These are phyloP conservation scores for Vaccinium corymbosum DNA, from an alignment of 148 eudicot species.

Conservation along the genomic window DNA sequence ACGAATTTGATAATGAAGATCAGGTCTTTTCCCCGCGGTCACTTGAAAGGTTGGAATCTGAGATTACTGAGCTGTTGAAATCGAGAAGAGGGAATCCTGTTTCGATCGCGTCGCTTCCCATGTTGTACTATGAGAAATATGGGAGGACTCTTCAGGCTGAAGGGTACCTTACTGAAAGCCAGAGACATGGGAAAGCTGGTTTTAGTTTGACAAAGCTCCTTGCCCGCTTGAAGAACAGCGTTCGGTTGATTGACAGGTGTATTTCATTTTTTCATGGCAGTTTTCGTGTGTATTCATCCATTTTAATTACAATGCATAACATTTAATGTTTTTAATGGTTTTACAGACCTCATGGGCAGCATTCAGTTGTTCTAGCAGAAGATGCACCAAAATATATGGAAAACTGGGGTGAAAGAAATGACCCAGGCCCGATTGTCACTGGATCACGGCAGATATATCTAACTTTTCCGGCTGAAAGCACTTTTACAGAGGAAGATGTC, in stretches of 20 bases:
- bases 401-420: constrained; percentile 39
- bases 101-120: constrained; percentile 57
- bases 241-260: constrained; percentile 52
- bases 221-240: constrained; percentile 43
- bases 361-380: constrained; percentile 52
- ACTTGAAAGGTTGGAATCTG: constrained; percentile 45
- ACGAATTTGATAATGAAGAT: constrained; percentile 45
- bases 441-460: constrained; percentile 62
- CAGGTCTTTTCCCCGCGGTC: constrained; percentile 40
- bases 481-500: constrained; percentile 60
- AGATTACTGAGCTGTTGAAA: constrained; percentile 50
- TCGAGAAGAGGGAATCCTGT: constrained; percentile 42
- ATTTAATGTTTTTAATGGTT: neutral
- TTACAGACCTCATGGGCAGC: constrained; percentile 61
- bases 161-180: constrained; percentile 70
- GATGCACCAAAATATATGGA: constrained; percentile 51
- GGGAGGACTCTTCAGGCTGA: constrained; percentile 55
- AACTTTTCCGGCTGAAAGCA: constrained; percentile 68
- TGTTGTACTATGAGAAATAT: constrained; percentile 45
- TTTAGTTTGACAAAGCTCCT: constrained; percentile 64
- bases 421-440: constrained; percentile 49
- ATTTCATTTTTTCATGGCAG: neutral
- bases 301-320: neutral
- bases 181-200: constrained; percentile 66
- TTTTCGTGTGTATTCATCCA: neutral